Evolutionary conservation across 1,284 basidiomycete genomes (phyloP).

Genomic region (Microbotryum lychnidis-dioicae): DNA sequence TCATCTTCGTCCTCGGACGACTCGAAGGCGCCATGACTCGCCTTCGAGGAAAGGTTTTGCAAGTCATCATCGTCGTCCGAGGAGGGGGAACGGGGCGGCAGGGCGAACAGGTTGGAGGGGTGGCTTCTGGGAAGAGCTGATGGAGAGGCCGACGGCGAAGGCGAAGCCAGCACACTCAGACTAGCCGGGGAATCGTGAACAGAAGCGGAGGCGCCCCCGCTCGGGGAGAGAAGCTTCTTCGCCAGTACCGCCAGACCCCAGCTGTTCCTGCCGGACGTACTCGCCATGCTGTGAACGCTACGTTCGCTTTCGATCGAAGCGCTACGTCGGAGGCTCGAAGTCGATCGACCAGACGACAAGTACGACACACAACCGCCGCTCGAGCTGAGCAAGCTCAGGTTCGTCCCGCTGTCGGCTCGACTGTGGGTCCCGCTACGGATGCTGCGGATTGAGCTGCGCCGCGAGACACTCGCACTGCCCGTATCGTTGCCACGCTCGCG

Average conservation of each 20-base stretch:
- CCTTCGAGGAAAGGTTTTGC: background rate
- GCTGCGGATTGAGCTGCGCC: no score
- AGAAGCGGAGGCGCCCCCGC: background rate
- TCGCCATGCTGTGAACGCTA: slow-evolving; percentile 9
- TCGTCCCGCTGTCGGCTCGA: background rate
- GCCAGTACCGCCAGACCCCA: slow-evolving; percentile 1
- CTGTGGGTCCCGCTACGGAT: background rate
- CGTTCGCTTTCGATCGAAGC: slow-evolving; percentile 9
- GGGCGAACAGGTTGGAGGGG: background rate
- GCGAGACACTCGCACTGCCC: background rate
- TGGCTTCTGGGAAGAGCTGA: background rate
- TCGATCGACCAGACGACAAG: background rate
- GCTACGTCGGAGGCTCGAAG: background rate
- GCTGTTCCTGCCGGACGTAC: slow-evolving; percentile 1
- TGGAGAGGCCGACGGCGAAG: background rate
- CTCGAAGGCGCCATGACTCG: background rate
- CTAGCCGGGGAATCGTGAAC: background rate
- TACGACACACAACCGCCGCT: slow-evolving; percentile 7
- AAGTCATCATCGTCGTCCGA: background rate
- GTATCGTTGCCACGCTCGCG: slow-evolving; percentile 26
- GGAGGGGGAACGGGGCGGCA: background rate
- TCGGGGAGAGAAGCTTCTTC: slow-evolving; percentile 2
- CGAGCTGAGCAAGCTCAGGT: slow-evolving; percentile 4
- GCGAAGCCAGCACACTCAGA: background rate
- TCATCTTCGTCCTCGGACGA: background rate